A percentile compares a stretch with the other conserved stretches of the same genome.
phyloP scores from a whole-genome alignment of 148 eudicot genomes.

The Cornus suecica region DNA sequence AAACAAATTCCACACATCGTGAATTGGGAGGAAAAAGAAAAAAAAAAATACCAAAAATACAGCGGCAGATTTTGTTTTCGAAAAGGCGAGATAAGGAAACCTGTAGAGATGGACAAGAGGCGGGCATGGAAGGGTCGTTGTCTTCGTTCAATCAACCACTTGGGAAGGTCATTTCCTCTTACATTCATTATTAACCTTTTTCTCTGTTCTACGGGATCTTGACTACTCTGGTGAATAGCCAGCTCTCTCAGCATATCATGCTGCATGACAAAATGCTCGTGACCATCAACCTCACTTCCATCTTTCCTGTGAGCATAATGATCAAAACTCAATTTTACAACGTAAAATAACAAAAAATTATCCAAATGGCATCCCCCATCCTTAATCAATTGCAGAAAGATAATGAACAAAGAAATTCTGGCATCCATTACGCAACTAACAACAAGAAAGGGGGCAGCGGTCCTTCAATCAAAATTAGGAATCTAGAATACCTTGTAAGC shows the following conservation, averaged over 20 bases:
- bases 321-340: too few species aligned
- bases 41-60: not conserved
- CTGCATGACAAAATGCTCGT: constrained; percentile 10
- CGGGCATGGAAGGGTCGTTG: not conserved
- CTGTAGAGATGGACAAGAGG: constrained; percentile 10
- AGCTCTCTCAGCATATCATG: constrained; percentile 17
- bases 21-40: not conserved
- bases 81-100: not conserved
- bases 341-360: too few species aligned
- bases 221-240: constrained; percentile 6
- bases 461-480: too few species aligned
- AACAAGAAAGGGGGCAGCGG: too few species aligned
- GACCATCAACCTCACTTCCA: not conserved
- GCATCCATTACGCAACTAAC: too few species aligned
- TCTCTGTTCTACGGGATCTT: constrained; percentile 3
- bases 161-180: constrained; percentile 8
- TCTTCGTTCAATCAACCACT: not conserved
- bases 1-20: not conserved
- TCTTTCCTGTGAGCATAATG: not conserved
- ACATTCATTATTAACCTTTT: not conserved
- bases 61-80: too few species aligned
- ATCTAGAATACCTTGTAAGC: too few species aligned
- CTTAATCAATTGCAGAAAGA: too few species aligned
- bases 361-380: too few species aligned
- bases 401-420: too few species aligned